Percentiles rank a stretch among this genome's conserved stretches.
Evolutionary conservation across 768 basidiomycete species (phyloP).

Genomic region (Collybia mongolica): DNA sequence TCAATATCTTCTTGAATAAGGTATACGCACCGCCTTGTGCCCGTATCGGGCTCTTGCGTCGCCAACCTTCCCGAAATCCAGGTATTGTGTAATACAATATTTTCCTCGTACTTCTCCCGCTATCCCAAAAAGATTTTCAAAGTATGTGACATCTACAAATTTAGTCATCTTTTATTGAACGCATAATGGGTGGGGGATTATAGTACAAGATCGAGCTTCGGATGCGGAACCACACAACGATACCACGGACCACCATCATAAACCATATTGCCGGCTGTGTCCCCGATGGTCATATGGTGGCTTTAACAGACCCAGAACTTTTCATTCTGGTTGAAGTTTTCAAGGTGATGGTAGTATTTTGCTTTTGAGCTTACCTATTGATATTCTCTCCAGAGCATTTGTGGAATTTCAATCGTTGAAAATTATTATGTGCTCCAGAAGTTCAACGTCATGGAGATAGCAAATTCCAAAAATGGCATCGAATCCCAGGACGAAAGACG

Average conservation of each 20-base stretch:
- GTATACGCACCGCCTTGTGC: slow-evolving; percentile 68
- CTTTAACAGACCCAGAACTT: slow-evolving; percentile 64
- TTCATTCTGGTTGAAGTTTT: slow-evolving; percentile 82
- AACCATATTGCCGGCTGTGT: slow-evolving; percentile 70
- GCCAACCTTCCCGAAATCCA: slow-evolving; percentile 73
- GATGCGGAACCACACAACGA: slow-evolving; percentile 72
- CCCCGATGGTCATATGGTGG: slow-evolving; percentile 64
- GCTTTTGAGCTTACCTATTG: not conserved
- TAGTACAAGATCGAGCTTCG: slow-evolving; percentile 84
- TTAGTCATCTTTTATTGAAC: not conserved
- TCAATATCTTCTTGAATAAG: slow-evolving; percentile 30
- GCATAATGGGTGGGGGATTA: not conserved
- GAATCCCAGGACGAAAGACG: slow-evolving; percentile 21
- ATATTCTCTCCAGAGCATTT: slow-evolving; percentile 54
- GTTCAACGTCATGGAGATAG: slow-evolving; percentile 79
- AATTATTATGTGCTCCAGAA: slow-evolving; percentile 72
- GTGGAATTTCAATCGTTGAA: slow-evolving; percentile 71
- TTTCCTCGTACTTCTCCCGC: slow-evolving; percentile 51
- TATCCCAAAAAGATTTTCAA: slow-evolving; percentile 43
- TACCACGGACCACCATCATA: slow-evolving; percentile 59
- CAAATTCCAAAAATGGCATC: slow-evolving; percentile 42
- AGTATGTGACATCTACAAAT: slow-evolving; percentile 26
- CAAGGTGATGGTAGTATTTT: slow-evolving; percentile 50
- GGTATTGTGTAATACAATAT: slow-evolving; percentile 52
- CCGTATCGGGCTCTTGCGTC: slow-evolving; percentile 63